Percentiles rank a stretch among this genome's conserved stretches.
Conservation (phyloP, 352 stramenopile species). For the Phytopythium oedochilum region DNA sequence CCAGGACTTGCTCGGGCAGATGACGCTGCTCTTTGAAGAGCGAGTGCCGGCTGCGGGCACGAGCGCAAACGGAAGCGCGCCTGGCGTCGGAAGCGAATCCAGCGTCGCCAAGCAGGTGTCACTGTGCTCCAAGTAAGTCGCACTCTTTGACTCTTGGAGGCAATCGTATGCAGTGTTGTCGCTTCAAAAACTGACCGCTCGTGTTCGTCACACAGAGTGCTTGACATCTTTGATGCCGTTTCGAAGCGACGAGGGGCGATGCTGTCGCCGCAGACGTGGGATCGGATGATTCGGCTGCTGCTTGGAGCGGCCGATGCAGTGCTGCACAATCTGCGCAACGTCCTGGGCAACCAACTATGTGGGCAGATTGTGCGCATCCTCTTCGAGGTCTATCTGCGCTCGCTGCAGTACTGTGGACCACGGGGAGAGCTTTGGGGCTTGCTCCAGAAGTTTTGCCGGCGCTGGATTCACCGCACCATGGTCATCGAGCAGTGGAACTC, state of each 20-base stretch:
- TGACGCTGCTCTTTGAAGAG: slow-evolving; percentile 87
- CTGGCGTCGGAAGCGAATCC: slow-evolving; percentile 12
- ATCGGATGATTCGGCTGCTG: slow-evolving; percentile 76
- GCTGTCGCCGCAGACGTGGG: slow-evolving; percentile 75
- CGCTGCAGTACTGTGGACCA: slow-evolving; percentile 60
- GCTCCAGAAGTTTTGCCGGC: slow-evolving; percentile 82
- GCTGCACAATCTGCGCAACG: slow-evolving; percentile 68
- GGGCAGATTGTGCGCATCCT: slow-evolving; percentile 69
- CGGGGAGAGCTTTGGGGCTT: slow-evolving; percentile 72
- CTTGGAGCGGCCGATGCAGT: slow-evolving; percentile 72
- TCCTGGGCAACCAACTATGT: slow-evolving; percentile 70
- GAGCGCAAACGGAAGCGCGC: slow-evolving; percentile 10
- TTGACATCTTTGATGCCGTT: slow-evolving; percentile 76
- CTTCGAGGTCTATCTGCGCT: slow-evolving; percentile 78
- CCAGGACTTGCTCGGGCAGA: slow-evolving; percentile 82
- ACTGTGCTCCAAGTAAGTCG: slow-evolving; percentile 60
- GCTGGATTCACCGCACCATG: slow-evolving; percentile 81
- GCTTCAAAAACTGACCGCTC: background rate
- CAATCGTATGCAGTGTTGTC: background rate
- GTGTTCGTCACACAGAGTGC: slow-evolving; percentile 29
- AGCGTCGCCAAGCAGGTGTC: slow-evolving; percentile 66
- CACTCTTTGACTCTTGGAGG: background rate
- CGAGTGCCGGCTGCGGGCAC: slow-evolving; percentile 18
- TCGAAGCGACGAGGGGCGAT: slow-evolving; percentile 55
- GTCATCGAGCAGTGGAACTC: slow-evolving; percentile 88